These are phyloP conservation scores for Coemansia sp. DNA, from an alignment of 192 early-diverging fungal species.

Conservation along the genomic window DNA sequence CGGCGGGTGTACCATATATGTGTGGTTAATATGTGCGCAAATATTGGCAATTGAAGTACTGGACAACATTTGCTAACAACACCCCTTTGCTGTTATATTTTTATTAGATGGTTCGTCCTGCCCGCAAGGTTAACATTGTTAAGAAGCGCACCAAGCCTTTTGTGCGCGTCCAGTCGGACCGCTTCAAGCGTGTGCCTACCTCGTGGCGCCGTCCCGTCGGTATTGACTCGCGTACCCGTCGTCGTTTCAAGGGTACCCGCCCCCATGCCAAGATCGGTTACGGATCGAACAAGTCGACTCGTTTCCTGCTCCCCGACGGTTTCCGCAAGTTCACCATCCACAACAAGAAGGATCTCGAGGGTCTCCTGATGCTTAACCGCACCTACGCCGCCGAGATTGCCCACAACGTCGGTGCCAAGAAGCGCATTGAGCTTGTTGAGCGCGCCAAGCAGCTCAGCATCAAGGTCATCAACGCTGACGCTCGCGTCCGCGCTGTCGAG, in stretches of 20 bases:
- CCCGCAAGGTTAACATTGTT: slow-evolving; percentile 94
- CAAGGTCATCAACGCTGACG: slow-evolving; percentile 94
- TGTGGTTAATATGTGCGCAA: background rate
- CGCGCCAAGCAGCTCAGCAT: slow-evolving; percentile 96
- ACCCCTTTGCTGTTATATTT: background rate
- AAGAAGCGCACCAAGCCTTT: slow-evolving; percentile 99
- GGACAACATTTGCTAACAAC: background rate
- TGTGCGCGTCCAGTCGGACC: slow-evolving; percentile 97
- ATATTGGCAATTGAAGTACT: background rate
- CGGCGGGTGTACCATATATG: too few species aligned
- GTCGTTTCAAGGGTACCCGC: slow-evolving; percentile 97
- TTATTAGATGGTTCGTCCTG: slow-evolving; percentile 88
- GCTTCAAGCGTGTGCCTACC: slow-evolving; percentile 93
- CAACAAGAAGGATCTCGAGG: slow-evolving; percentile 91
- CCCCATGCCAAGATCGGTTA: slow-evolving; percentile 99
- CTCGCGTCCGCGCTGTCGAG: slow-evolving; percentile 79
- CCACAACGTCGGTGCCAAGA: slow-evolving; percentile 94
- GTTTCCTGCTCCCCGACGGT: slow-evolving; percentile 95
- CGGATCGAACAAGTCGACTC: slow-evolving; percentile 96
- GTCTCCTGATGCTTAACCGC: slow-evolving; percentile 99
- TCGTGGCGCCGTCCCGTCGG: slow-evolving; percentile 99
- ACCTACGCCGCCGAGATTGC: slow-evolving; percentile 99
- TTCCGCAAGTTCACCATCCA: slow-evolving; percentile 98
- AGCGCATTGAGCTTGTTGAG: slow-evolving; percentile 90
- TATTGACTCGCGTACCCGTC: slow-evolving; percentile 98